Base-by-base conservation (phyloP, 2,329 filamentous ascomycete species). In the Elsinoe perseae region DNA sequence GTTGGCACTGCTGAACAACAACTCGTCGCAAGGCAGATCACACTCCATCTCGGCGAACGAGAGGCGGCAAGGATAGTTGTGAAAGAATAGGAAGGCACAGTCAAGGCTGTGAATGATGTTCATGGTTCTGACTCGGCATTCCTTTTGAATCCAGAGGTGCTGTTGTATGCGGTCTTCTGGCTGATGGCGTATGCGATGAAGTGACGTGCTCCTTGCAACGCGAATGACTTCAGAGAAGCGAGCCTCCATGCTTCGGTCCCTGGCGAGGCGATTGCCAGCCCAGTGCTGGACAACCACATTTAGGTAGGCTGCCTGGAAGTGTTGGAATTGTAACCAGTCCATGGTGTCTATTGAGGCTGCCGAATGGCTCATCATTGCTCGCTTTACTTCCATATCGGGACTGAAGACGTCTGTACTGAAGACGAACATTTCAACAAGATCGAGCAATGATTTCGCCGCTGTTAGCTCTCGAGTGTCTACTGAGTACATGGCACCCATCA, bases 91-190 rank as follows among this genome's bases (percentile, higher is more conserved):
- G 28, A 59, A 57, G 4, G 55, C 57, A 16, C 55, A 23, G 30
- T 59, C 57, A 14, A 59, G 52, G 23, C 50, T 42, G 16, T 48
- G 44, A n/a, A 59, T 57, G 32, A 48, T 54, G 23, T 46, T 56
- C 54, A 59, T 59, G 23, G 55, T 57, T n/a, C 57, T 48, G 5
- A 59, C 56, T 2, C 50, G 54, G 9, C 54, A 56, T 43, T 59
- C 57, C 40, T 57, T 57, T 23, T 48, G 50, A 7, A 59, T 36
- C 57, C 57, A 59, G 9, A 34, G 20, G 9, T 44, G 27, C 34
- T 57, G 54, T 9, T 46, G 46, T 5, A 54, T 53, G 9, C 55
- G 36, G 23, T 59, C 54, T 32, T 57, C 57, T 7, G 50, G 46
- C 10, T 44, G 27, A 28, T 59, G 57, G 9, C 57, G 42, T 16